A percentile compares a stretch with the other conserved stretches of the same genome.
These are phyloP conservation scores for Mariannaea sp. DNA, from an alignment of 2,329 filamentous ascomycete genomes.

Conservation along the genomic window DNA sequence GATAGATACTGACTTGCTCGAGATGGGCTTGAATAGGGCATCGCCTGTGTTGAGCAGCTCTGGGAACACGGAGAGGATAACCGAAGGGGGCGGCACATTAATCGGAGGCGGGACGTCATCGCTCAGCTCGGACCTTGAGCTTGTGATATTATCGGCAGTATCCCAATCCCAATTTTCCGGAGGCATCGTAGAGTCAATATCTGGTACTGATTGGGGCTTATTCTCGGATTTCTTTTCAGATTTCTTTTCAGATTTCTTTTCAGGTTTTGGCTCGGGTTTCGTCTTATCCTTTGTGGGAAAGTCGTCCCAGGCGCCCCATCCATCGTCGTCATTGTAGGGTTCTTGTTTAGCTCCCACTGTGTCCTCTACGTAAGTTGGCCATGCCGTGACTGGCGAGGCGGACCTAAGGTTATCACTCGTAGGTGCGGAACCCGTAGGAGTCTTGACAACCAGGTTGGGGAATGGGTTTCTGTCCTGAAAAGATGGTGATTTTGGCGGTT, in stretches of 20 bases:
- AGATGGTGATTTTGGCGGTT: slow-evolving; percentile 56
- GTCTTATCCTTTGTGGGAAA: slow-evolving; percentile 38
- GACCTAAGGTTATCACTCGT: slow-evolving; percentile 44
- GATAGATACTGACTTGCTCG: slow-evolving; percentile 59
- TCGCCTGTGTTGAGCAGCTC: slow-evolving; percentile 70
- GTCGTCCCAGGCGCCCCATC: slow-evolving; percentile 60
- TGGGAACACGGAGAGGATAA: slow-evolving; percentile 79
- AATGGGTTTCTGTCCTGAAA: slow-evolving; percentile 60
- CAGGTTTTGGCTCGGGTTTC: no score
- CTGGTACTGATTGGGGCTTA: slow-evolving; percentile 10
- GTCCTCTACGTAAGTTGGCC: slow-evolving; percentile 49
- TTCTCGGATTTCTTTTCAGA: not conserved
- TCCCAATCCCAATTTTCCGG: slow-evolving; percentile 57
- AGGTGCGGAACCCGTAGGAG: slow-evolving; percentile 44
- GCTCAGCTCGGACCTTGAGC: slow-evolving; percentile 23
- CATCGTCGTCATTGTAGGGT: slow-evolving; percentile 42
- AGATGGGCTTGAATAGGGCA: slow-evolving; percentile 68
- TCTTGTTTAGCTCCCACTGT: slow-evolving; percentile 15
- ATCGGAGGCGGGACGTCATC: slow-evolving; percentile 66
- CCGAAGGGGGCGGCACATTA: slow-evolving; percentile 86
- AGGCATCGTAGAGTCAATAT: slow-evolving; percentile 20
- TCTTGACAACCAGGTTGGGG: slow-evolving; percentile 53
- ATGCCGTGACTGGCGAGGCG: slow-evolving; percentile 50
- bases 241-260: not conserved
- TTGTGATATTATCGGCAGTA: slow-evolving; percentile 43